Percentiles rank a stretch among this genome's conserved stretches.
phyloP scores from a whole-genome alignment of 2,329 filamentous ascomycete species.

The Cladosporium sp. region DNA sequence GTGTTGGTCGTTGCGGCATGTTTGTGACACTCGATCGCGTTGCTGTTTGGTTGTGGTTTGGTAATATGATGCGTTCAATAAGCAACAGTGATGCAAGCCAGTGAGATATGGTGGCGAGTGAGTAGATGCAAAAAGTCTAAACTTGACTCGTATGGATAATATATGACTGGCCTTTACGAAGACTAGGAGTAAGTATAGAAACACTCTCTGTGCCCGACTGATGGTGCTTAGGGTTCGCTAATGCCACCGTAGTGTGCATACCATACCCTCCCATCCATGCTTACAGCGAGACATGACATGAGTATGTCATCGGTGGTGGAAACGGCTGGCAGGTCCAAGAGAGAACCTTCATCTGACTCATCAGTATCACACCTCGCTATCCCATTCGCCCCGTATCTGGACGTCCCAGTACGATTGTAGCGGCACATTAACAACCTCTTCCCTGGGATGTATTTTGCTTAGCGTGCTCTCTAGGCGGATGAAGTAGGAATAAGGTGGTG shows the following conservation, averaged over 20 bases:
- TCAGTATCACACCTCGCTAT: conserved; percentile 17
- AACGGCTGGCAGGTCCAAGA: conserved; percentile 6
- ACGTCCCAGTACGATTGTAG: background rate
- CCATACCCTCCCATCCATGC: conserved; percentile 3
- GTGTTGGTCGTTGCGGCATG: background rate
- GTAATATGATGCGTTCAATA: background rate
- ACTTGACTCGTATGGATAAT: conserved; percentile 4
- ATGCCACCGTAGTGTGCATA: conserved; percentile 4
- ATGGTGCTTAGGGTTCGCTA: background rate
- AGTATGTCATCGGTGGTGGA: conserved; percentile 15
- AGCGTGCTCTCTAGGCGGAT: conserved; percentile 3
- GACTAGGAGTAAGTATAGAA: background rate
- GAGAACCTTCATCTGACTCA: conserved; percentile 16
- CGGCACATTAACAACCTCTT: background rate
- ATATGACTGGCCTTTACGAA: conserved; percentile 1
- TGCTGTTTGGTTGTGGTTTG: background rate
- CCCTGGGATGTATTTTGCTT: background rate
- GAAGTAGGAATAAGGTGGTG: conserved; percentile 12
- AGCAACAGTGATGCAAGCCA: background rate
- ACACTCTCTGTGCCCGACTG: conserved; percentile 7
- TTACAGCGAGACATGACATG: background rate
- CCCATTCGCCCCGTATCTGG: background rate
- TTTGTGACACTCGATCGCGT: background rate
- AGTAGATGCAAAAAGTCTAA: background rate
- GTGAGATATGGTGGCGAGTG: conserved; percentile 7